A percentile compares a stretch with the other conserved stretches of the same genome.
Conservation (phyloP, 495 filamentous ascomycete genomes). For the Penicillium fimorum region DNA sequence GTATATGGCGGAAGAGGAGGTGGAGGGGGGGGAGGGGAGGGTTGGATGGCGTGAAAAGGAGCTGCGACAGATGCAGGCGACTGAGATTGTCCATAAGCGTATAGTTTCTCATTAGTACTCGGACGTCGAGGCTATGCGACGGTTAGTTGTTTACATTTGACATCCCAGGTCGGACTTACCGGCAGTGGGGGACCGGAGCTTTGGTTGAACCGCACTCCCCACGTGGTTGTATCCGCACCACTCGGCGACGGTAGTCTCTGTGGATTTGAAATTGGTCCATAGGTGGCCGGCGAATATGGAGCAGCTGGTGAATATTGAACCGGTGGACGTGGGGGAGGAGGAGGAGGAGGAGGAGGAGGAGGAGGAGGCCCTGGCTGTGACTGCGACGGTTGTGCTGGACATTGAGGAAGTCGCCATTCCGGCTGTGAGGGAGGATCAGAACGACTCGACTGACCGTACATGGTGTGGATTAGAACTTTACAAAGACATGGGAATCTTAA, state of each 20-base stretch:
- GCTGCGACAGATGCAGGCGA: constrained; percentile 17
- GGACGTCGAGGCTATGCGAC: constrained; percentile 40
- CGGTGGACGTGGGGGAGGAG: constrained; percentile 19
- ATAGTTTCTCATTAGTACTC: constrained; percentile 32
- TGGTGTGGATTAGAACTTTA: constrained; percentile 9
- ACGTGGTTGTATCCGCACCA: constrained; percentile 36
- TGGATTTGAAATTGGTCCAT: constrained; percentile 37
- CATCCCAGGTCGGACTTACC: constrained; percentile 30
- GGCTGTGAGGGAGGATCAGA: constrained; percentile 32
- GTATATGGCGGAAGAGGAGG: constrained; percentile 29
- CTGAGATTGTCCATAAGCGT: constrained; percentile 22
- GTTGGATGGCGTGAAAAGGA: constrained; percentile 18
- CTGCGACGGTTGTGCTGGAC: constrained; percentile 19
- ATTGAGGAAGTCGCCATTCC: constrained; percentile 43
- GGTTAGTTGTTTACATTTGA: constrained; percentile 4
- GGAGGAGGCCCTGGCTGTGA: constrained; percentile 15
- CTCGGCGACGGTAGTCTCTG: constrained; percentile 25
- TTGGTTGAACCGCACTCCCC: constrained; percentile 49
- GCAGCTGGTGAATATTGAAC: constrained; percentile 37
- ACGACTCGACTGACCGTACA: constrained; percentile 30
- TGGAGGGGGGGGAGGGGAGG: constrained; percentile 25
- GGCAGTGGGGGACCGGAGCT: constrained; percentile 44
- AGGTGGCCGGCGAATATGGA: constrained; percentile 41
- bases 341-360: constrained; percentile 15
- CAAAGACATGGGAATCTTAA: background rate